These are phyloP conservation scores for Nothophoma quercina DNA, from an alignment of 2,329 filamentous ascomycete species.

Conservation along the genomic window DNA sequence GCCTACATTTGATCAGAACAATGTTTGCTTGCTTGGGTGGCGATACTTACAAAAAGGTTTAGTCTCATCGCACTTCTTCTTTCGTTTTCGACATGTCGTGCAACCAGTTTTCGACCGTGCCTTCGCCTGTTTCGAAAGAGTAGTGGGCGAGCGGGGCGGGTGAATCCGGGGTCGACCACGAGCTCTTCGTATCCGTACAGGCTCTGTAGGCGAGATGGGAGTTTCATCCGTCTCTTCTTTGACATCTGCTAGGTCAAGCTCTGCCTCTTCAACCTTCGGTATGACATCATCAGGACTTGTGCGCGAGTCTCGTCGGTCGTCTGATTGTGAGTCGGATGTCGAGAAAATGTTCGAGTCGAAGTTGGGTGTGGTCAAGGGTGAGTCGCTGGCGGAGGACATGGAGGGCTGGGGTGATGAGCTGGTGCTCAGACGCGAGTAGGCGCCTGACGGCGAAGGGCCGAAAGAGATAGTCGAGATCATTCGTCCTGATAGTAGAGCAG, in stretches of 20 bases:
- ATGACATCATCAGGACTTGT: slow-evolving; percentile 49
- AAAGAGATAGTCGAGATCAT: slow-evolving; percentile 48
- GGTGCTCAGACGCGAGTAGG: slow-evolving; percentile 47
- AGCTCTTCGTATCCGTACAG: slow-evolving; percentile 50
- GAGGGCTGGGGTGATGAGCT: slow-evolving; percentile 52
- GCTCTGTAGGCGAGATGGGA: slow-evolving; percentile 45
- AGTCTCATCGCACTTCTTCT: slow-evolving; percentile 67
- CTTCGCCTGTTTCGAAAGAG: slow-evolving; percentile 76
- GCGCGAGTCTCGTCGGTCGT: slow-evolving; percentile 35
- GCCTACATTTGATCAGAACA: slow-evolving; percentile 58
- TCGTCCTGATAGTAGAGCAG: slow-evolving; percentile 29
- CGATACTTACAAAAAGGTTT: slow-evolving; percentile 52
- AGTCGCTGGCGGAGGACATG: slow-evolving; percentile 52
- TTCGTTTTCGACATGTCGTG: slow-evolving; percentile 65
- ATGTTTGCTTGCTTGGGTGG: not conserved
- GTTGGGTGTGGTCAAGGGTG: slow-evolving; percentile 46
- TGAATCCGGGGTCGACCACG: slow-evolving; percentile 86
- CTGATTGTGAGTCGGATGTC: slow-evolving; percentile 34
- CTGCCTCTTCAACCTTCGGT: slow-evolving; percentile 64
- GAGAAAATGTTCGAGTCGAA: slow-evolving; percentile 41
- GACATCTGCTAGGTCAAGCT: slow-evolving; percentile 52
- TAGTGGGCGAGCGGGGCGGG: slow-evolving; percentile 67
- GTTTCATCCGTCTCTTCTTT: slow-evolving; percentile 46
- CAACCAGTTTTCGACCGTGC: slow-evolving; percentile 69
- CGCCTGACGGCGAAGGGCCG: slow-evolving; percentile 45